phyloP scores from a whole-genome alignment of 1,139 yeast species.

The Suhomyces panamericanus region DNA sequence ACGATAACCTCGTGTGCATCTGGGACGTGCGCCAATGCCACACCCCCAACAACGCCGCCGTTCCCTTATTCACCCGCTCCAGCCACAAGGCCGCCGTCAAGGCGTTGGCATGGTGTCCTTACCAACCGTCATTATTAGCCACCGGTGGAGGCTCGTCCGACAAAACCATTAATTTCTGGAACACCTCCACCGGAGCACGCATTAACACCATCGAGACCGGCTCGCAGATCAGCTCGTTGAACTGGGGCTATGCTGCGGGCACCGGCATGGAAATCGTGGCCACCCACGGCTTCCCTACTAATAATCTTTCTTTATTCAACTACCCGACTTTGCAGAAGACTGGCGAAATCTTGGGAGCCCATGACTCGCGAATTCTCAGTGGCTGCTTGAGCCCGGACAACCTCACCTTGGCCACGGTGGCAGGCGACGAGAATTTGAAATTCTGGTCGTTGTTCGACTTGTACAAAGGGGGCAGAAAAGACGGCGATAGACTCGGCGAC shows the following conservation, averaged over 20 bases:
- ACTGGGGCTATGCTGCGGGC: constrained; percentile 81
- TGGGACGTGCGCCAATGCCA: constrained; percentile 76
- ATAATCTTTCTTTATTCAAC: constrained; percentile 79
- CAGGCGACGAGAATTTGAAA: constrained; percentile 95
- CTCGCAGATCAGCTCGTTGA: constrained; percentile 87
- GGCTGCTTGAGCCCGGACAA: constrained; percentile 90
- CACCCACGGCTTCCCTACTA: constrained; percentile 92
- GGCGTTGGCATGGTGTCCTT: constrained; percentile 95
- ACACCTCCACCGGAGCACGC: constrained; percentile 85
- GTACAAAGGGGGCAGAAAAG: constrained; percentile 34
- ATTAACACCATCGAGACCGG: constrained; percentile 88
- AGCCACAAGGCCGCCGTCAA: constrained; percentile 94
- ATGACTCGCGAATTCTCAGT: constrained; percentile 82
- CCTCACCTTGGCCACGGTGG: constrained; percentile 87
- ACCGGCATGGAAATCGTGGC: constrained; percentile 86
- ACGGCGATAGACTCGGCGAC: constrained; percentile 20
- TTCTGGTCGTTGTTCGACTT: constrained; percentile 90
- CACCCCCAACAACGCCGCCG: constrained; percentile 8
- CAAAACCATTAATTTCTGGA: constrained; percentile 92
- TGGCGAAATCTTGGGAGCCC: constrained; percentile 85
- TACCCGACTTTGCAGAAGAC: constrained; percentile 86
- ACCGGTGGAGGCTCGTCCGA: constrained; percentile 97
- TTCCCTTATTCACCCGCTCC: constrained; percentile 73
- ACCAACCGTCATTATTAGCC: constrained; percentile 77
- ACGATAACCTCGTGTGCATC: constrained; percentile 87